Percentiles rank a stretch among this genome's conserved stretches.
phyloP scores from a whole-genome alignment of 768 basidiomycete species.

The Trametes villosa region DNA sequence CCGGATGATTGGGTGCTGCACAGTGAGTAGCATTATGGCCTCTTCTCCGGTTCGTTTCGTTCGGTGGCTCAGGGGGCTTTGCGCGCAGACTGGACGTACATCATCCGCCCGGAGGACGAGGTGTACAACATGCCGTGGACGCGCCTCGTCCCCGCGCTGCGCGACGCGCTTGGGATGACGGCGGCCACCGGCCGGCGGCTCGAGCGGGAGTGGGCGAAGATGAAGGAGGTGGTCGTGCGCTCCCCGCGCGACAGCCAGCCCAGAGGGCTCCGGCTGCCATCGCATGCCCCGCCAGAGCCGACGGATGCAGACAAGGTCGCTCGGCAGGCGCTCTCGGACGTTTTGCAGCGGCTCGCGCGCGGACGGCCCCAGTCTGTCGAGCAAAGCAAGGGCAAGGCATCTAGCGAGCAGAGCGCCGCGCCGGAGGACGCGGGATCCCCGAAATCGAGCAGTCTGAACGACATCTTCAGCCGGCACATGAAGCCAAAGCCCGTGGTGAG shows the following conservation, averaged over 20 bases:
- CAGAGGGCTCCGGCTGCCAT: background rate
- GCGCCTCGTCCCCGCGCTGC: slow-evolving; percentile 43
- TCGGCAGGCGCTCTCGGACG: too few species aligned
- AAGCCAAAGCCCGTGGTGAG: too few species aligned
- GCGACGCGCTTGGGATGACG: slow-evolving; percentile 33
- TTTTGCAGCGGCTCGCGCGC: too few species aligned
- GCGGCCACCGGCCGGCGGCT: slow-evolving; percentile 7
- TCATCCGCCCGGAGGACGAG: slow-evolving; percentile 43
- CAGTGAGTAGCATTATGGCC: slow-evolving; percentile 18
- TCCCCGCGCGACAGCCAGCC: background rate
- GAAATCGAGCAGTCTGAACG: too few species aligned
- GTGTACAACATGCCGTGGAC: slow-evolving; percentile 51
- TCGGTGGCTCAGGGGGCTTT: background rate
- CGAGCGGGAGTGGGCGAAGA: slow-evolving; percentile 12
- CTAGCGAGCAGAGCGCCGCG: too few species aligned
- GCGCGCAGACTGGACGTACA: slow-evolving; percentile 53
- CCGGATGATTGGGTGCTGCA: slow-evolving; percentile 19
- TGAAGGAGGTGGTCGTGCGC: background rate
- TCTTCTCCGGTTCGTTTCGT: background rate
- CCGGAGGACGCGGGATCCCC: too few species aligned
- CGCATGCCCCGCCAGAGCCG: too few species aligned
- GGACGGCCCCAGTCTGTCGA: too few species aligned
- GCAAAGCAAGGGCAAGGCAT: too few species aligned
- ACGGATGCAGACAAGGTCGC: too few species aligned
- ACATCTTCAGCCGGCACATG: too few species aligned